Evolutionary conservation across 2,329 filamentous ascomycete species (phyloP), one percentile per base, ranked within the genome.

Genomic region (Dactylellina cionopaga): DNA sequence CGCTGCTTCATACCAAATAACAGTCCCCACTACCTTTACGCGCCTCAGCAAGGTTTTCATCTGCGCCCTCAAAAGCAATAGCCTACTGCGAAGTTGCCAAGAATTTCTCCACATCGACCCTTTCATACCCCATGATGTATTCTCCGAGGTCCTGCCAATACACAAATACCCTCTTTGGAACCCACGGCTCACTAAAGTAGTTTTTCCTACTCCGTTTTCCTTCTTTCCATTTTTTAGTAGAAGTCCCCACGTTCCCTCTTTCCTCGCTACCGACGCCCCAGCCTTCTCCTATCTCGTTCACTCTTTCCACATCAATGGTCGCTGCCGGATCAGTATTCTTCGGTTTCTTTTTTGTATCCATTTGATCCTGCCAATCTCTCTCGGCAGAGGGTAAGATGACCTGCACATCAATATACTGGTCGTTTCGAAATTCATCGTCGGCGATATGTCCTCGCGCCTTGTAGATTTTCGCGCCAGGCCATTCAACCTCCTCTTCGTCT

Each of bases 381-480:
- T 73, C 52, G n/a, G 69, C 43, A 2, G 15, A 46, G 1, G 69
- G 69, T 11, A 73, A 17, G 17, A 73, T 73, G 13, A 56, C 27
- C 13, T 73, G 49, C 7, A 66, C 31, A 29, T 60, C 51, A 17
- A 65, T 33, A 15, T 47, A 73, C 9, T 24, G 37, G 33, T 66
- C 58, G 17, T 66, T 33, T 19, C 3, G 39, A 15, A 66, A 66
- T 5, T 60, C 69, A 13, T 60, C 37, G 2, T 39, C 60, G 0
- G 69, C 62, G 2, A 64, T 25, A 31, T 59, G 52, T 2, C 39
- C 69, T 7, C 60, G 52, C 22, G 44, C 69, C 1, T 17, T 9
- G 41, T 66, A 73, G 11, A 73, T 60, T 46, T 54, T 65, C 10
- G 69, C 69, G 6, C 62, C 55, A 6, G 69, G 69, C 69, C 69